Percentiles rank a stretch among this genome's conserved stretches.
Conservation (phyloP, 495 filamentous ascomycete species). For the Penicillium longicatenatum region DNA sequence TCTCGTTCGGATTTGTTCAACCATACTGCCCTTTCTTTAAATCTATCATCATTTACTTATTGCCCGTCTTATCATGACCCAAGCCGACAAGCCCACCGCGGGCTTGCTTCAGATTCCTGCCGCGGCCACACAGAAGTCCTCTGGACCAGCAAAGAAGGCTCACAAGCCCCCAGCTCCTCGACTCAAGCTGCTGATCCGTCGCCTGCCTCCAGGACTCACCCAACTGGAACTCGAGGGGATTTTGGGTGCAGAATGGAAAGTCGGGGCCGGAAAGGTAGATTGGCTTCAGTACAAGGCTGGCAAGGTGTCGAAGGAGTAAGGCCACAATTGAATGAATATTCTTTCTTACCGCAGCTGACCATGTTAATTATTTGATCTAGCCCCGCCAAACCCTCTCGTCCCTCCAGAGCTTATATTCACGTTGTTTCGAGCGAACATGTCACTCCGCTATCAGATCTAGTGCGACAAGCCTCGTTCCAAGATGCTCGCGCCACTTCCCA, state of each 20-base stretch:
- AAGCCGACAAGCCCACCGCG: constrained; percentile 44
- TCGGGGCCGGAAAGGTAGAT: constrained; percentile 77
- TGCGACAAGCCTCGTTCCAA: constrained; percentile 65
- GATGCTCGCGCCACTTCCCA: constrained; percentile 72
- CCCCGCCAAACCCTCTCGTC: constrained; percentile 73
- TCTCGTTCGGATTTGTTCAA: not conserved
- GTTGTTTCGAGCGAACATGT: constrained; percentile 63
- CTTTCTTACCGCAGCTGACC: constrained; percentile 16
- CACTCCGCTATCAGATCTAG: constrained; percentile 60
- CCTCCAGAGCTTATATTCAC: constrained; percentile 78
- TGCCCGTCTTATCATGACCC: constrained; percentile 31
- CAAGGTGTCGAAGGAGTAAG: constrained; percentile 84
- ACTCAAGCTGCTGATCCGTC: constrained; percentile 82
- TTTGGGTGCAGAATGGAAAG: constrained; percentile 82
- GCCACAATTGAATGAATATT: constrained; percentile 5
- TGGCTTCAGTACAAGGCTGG: constrained; percentile 78
- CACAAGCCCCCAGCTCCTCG: constrained; percentile 63
- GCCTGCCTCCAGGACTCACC: constrained; percentile 84
- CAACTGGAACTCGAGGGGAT: constrained; percentile 72
- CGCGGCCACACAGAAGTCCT: constrained; percentile 59
- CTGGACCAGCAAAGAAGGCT: constrained; percentile 40
- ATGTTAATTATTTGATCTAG: constrained; percentile 41
- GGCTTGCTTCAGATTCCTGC: constrained; percentile 64
- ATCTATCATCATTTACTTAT: not conserved
- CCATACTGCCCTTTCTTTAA: not conserved